Evolutionary conservation across 306 rosid genomes (phyloP), one percentile per base, ranked within the genome.

Genomic region (Quillaja saponaria): DNA sequence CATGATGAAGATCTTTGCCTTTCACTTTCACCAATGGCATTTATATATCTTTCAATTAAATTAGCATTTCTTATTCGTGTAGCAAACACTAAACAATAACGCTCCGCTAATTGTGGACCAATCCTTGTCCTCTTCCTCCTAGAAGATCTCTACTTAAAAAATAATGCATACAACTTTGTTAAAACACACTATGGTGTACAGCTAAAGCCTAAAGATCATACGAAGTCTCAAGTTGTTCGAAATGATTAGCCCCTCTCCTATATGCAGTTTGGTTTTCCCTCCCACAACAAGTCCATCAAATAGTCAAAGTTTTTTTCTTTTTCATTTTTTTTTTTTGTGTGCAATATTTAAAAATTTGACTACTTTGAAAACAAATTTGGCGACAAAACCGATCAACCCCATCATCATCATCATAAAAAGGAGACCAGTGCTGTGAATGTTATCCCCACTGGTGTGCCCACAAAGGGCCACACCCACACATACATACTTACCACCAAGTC

Each of bases 71-170:
- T 34, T 13, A 4, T 11, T 4, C 8, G 61, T 55, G 45, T 56
- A 35, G 41, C 33, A 47, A 58, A 39, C 12, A 47, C 49, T 25
- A 25, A 25, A 25, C 31, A 25, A 25, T 42, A 37, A 57, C 18
- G 44, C 64, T 72, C 90, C 92, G 90, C 71, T 73, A 72, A 85
- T 85, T 71, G 70, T 72, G 96, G 90, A 75, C 56, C 75, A 64
- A 65, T 71, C 48, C 59, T 50, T 64, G 71, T 67, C 58, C n/a
- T 49, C n/a, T 13, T 31, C 38, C 33, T 19, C 8, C 31, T 25
- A 25, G 31, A 25, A 25, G 31, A 25, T 25, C 25, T 41, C 56
- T 63, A 58, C 69, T 51, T 45, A 47, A 53, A 56, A 54, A 77
- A 53, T 25, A 25, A 41, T 44, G 70, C 71, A 53, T 50, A 52